phyloP scores from a whole-genome alignment of 2,329 filamentous ascomycete species.

The Sporothrix globosa region DNA sequence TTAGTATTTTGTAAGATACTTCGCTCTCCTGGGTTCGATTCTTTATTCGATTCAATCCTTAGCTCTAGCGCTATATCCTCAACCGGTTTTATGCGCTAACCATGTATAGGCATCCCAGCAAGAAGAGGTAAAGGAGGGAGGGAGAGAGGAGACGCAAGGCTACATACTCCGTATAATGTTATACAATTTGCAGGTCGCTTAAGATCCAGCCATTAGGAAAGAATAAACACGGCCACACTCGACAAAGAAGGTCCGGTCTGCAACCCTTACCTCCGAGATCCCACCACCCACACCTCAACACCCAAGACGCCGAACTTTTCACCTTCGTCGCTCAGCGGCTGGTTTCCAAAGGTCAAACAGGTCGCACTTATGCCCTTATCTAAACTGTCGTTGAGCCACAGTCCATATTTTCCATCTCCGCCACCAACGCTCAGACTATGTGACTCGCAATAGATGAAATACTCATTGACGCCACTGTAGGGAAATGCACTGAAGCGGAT shows the following conservation, averaged over 20 bases:
- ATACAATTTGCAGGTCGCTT: too few relatives aligned
- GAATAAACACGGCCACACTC: too few relatives aligned
- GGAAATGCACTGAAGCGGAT: constrained; percentile 97
- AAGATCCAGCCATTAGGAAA: too few relatives aligned
- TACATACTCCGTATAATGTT: too few relatives aligned
- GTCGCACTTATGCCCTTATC: constrained; percentile 80
- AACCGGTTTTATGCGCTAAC: too few relatives aligned
- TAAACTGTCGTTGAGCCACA: constrained; percentile 89
- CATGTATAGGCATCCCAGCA: too few relatives aligned
- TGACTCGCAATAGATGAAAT: constrained; percentile 89
- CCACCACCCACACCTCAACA: constrained; percentile 92
- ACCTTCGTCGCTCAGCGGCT: constrained; percentile 88
- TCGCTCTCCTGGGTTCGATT: too few relatives aligned
- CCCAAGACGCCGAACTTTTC: constrained; percentile 89
- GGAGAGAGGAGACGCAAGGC: neutral
- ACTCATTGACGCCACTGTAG: constrained; percentile 94
- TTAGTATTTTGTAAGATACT: too few relatives aligned
- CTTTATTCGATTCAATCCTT: too few relatives aligned
- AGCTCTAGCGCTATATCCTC: too few relatives aligned
- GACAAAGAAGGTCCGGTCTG: neutral
- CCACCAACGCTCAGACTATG: constrained; percentile 85
- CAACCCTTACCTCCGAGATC: constrained; percentile 43
- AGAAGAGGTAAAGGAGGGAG: neutral
- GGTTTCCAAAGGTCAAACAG: constrained; percentile 93
- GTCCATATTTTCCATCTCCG: constrained; percentile 83